Evolutionary conservation across 306 rosid species (phyloP).

Genomic region (Fagus sylvatica): DNA sequence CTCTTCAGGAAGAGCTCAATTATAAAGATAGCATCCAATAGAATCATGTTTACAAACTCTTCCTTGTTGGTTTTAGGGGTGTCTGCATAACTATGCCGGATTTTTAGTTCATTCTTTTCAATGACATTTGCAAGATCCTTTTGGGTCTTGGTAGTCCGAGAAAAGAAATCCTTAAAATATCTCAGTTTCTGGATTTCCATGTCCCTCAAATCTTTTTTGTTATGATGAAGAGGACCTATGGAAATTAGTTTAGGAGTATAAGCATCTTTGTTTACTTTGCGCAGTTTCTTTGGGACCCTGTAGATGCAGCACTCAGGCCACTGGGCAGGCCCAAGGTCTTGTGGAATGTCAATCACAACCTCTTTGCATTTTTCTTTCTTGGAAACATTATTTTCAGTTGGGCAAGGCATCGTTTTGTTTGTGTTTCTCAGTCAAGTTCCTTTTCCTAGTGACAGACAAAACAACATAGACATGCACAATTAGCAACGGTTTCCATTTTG

Average conservation of each 20-base stretch:
- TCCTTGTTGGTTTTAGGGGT: neutral
- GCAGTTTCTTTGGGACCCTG: constrained; percentile 26
- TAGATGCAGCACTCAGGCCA: constrained; percentile 16
- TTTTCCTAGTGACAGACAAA: neutral
- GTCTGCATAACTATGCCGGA: neutral
- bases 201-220: constrained; percentile 11
- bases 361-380: neutral
- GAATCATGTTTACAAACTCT: neutral
- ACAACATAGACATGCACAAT: neutral
- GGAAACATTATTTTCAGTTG: neutral
- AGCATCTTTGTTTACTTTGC: constrained; percentile 9
- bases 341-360: neutral
- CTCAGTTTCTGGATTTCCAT: constrained; percentile 1
- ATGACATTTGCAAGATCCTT: neutral
- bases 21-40: constrained; percentile 34
- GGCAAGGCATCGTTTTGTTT: accelerated
- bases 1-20: constrained; percentile 41
- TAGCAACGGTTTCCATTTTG: neutral
- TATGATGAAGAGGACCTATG: constrained; percentile 26
- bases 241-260: constrained; percentile 26
- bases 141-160: accelerated
- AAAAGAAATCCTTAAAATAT: neutral
- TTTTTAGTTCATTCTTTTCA: neutral
- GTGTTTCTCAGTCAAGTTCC: too few relatives aligned
- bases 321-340: neutral